phyloP scores from a whole-genome alignment of 176 grass and related monocot genomes.

The Carex myosuroides region DNA sequence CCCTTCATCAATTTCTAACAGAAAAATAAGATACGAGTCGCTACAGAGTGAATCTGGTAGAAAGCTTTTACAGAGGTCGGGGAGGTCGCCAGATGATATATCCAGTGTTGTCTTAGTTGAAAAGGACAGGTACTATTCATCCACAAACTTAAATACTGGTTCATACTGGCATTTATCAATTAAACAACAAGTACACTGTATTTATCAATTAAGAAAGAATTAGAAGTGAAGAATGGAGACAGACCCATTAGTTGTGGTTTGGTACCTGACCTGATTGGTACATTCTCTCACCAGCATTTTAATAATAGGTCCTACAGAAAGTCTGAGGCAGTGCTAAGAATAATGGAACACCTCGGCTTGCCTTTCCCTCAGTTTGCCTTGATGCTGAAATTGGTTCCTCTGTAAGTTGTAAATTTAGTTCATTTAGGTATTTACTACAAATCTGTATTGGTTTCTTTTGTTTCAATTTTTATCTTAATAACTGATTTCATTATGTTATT shows the following conservation, averaged over 20 bases:
- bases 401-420: constrained; percentile 35
- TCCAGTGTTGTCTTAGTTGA: constrained; percentile 94
- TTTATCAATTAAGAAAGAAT: background rate
- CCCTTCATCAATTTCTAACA: background rate
- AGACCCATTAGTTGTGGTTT: background rate
- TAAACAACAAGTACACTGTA: background rate
- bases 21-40: constrained; percentile 63
- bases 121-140: constrained; percentile 46
- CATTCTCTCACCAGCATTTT: background rate
- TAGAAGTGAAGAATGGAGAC: background rate
- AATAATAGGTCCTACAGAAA: constrained; percentile 70
- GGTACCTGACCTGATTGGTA: background rate
- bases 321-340: constrained; percentile 85
- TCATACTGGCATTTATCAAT: background rate
- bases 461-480: background rate
- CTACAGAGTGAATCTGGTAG: constrained; percentile 68
- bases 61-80: constrained; percentile 77
- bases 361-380: constrained; percentile 74
- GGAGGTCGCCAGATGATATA: constrained; percentile 67
- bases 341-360: constrained; percentile 81
- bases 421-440: background rate
- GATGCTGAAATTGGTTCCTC: constrained; percentile 52
- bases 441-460: background rate
- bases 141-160: background rate
- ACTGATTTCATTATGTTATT: background rate